Base-by-base conservation (phyloP, 352 stramenopile species). In the Phytophthora gonapodyides region DNA sequence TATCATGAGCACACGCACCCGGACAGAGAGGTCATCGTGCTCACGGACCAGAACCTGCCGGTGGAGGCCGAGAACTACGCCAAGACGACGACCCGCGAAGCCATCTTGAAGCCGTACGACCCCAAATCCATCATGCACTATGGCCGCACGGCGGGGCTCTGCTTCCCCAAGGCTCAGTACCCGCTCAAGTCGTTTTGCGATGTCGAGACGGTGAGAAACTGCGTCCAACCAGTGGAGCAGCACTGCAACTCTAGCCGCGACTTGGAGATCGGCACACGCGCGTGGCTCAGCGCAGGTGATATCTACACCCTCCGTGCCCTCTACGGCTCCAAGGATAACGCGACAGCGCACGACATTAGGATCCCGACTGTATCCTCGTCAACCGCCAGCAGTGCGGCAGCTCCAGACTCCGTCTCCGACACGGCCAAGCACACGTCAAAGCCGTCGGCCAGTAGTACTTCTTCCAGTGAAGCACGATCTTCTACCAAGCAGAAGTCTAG, bases 81-180 rank as follows among this genome's bases (percentile, higher is more conserved):
- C 17, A 89, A 87, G 52, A 78, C 74, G 40, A 77, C 63, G 11
- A 58, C 9, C 27, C 21, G 44, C 2, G 67, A 88, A 53, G 81
- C 79, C 2, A 72, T 73, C 1, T 50, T 89, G 34, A 93, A 82
- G 45, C 67, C 78, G 43, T 93, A 93, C 57, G 81, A 93, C 57
- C 73, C 71, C 4, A 65, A 69, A 19, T 91, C 81, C 42, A 89
- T 93, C 67, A 93, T 93, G 83, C 83, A 93, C 67, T 93, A 93
- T 37, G 78, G 80, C 8, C 76, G 74, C 41, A 73, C 60, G 21
- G 78, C 77, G 0, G 83, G 79, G 1, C 69, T 93, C 8, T 93
- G 83, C 64, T 82, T 93, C 33, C 83, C 83, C 1, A 89, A 89
- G 61, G 65, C 80, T 16, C 57, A 85, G 35, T 87, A 89, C 45